A percentile compares a stretch with the other conserved stretches of the same genome.
phyloP scores from a whole-genome alignment of 805 yeast species.

The Starmerella stigmatis region DNA sequence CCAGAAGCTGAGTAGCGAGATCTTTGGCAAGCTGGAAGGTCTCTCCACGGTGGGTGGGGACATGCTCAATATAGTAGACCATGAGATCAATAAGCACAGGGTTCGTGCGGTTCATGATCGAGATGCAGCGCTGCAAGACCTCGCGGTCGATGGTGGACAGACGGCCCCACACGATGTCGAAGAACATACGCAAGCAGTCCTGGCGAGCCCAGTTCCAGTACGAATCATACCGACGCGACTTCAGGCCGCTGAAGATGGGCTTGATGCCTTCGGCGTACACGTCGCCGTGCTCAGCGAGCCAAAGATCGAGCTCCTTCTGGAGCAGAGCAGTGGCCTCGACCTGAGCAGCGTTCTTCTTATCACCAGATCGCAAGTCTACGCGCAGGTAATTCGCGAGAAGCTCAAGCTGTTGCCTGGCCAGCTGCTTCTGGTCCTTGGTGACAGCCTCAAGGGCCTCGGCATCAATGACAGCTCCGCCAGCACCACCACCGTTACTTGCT shows the following conservation, averaged over 20 bases:
- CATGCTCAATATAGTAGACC: slow-evolving; percentile 86
- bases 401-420: slow-evolving; percentile 77
- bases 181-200: slow-evolving; percentile 86
- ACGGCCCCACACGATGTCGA: slow-evolving; percentile 90
- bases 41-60: slow-evolving; percentile 78
- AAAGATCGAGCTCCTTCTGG: slow-evolving; percentile 83
- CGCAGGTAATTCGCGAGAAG: slow-evolving; percentile 90
- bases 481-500: slow-evolving; percentile 42
- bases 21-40: slow-evolving; percentile 83
- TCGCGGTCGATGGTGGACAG: slow-evolving; percentile 86
- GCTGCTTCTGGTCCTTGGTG: slow-evolving; percentile 56
- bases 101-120: slow-evolving; percentile 94
- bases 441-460: slow-evolving; percentile 87
- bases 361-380: slow-evolving; percentile 83
- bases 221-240: slow-evolving; percentile 93
- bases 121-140: slow-evolving; percentile 90
- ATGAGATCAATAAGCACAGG: slow-evolving; percentile 88
- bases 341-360: slow-evolving; percentile 69
- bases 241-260: slow-evolving; percentile 81
- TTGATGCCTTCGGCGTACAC: slow-evolving; percentile 83
- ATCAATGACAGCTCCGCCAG: slow-evolving; percentile 74
- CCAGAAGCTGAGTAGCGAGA: slow-evolving; percentile 87
- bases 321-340: slow-evolving; percentile 74
- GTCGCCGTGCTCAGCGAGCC: slow-evolving; percentile 89
- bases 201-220: slow-evolving; percentile 99